phyloP scores from a whole-genome alignment of 257 asterid species.

The Ilex asprella region DNA sequence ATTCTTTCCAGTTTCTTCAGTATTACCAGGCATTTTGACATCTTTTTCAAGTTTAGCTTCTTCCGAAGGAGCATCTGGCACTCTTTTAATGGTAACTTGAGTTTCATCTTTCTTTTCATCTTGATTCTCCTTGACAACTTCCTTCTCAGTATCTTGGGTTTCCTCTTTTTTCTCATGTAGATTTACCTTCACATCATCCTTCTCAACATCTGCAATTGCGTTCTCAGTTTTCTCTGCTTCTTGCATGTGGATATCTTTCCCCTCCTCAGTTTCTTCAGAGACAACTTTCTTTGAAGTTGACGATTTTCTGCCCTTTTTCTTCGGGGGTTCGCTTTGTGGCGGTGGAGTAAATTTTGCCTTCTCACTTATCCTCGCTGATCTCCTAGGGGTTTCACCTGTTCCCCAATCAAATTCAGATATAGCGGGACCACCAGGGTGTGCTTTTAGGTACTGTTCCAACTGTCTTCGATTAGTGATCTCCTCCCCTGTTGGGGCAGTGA shows the following conservation, averaged over 20 bases:
- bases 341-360: constrained; percentile 32
- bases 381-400: constrained; percentile 44
- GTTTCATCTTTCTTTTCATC: constrained; percentile 4
- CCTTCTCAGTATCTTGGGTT: neutral
- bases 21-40: constrained; percentile 9
- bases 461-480: constrained; percentile 33
- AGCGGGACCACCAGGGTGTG: constrained; percentile 42
- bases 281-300: constrained; percentile 26
- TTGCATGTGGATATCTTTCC: constrained; percentile 24
- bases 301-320: constrained; percentile 30
- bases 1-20: constrained; percentile 10
- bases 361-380: constrained; percentile 46
- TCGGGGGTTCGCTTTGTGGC: constrained; percentile 25
- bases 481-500: constrained; percentile 49
- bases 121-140: neutral
- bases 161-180: neutral
- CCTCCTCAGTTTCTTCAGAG: constrained; percentile 24
- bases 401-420: constrained; percentile 46
- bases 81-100: constrained; percentile 11
- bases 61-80: constrained; percentile 12
- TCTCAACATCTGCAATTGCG: neutral
- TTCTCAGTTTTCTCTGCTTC: constrained; percentile 22
- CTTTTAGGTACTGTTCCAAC: constrained; percentile 39
- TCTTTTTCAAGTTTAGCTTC: constrained; percentile 13
- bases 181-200: neutral